Base-by-base conservation (phyloP, 2,329 filamentous ascomycete genomes). In the Diplodia scrobiculata region DNA sequence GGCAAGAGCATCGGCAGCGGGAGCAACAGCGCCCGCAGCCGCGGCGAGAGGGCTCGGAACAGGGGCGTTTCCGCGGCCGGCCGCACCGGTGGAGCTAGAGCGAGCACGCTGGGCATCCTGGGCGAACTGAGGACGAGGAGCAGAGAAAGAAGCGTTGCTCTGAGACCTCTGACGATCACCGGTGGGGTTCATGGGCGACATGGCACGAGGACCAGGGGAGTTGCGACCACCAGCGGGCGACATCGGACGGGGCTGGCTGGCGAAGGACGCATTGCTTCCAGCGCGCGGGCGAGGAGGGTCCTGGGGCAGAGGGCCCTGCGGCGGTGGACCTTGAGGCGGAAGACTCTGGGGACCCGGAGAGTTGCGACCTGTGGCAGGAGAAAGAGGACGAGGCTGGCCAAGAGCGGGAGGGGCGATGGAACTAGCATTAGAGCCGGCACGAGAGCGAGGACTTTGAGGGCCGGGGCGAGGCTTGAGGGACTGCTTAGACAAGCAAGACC, bases 401-500 rank as follows among this genome's bases (percentile, higher is more conserved):
- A 36, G 74, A 71, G 69, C 76, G 67, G 55, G 68, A 69, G 68
- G 66, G 48, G 25, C 34, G 29, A 21, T 50, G 41, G 58, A 3
- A 27, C 63, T 55, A 13, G 63, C 52, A 14, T 50, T 55, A 14
- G 63, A 65, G 11, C 51, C 41, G 51, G 69, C 75, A 25, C 76
- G 74, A 50, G 73, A 72, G 66, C 72, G 71, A 29, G 74, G 74
- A 69, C 63, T 51, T n/a, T 48, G 76, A 53, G 81, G 75, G 27
- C 73, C 81, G 64, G 86, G 82, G 53, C 92, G 89, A 54, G 93
- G 91, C 82, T 96, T 97, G 69, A 98, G 90, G 19, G 94, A 92
- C 59, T 92, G 89, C 67, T 92, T 91, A 14, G 95, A 98, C 59
- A 99, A 84, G 80, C 95, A 99, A 45, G 93, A 97, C 71, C 95